Percentiles rank a stretch among this genome's conserved stretches.
Conservation (phyloP, 805 yeast genomes). For the Danielozyma ontarioensis region DNA sequence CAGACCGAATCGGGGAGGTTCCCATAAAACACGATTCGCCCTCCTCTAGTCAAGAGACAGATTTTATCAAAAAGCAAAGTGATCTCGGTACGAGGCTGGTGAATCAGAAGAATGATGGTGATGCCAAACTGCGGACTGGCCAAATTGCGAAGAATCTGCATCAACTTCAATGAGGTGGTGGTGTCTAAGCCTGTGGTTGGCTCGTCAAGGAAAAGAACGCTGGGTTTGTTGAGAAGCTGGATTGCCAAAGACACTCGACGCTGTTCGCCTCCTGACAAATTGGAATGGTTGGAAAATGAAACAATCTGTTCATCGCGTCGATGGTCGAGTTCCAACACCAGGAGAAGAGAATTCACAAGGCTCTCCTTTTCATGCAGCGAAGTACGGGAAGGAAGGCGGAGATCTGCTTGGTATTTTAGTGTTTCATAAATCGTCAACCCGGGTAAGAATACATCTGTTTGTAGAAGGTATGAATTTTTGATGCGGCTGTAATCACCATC, state of each 20-base stretch:
- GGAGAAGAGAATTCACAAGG: constrained; percentile 56
- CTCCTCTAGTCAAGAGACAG: constrained; percentile 59
- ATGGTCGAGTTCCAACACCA: constrained; percentile 61
- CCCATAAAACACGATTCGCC: constrained; percentile 44
- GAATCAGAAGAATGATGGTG: constrained; percentile 71
- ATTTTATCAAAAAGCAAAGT: constrained; percentile 62
- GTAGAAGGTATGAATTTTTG: constrained; percentile 61
- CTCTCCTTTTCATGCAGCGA: constrained; percentile 36
- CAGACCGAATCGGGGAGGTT: constrained; percentile 37
- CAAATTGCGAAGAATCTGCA: constrained; percentile 52
- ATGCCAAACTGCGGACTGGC: constrained; percentile 50
- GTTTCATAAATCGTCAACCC: constrained; percentile 72
- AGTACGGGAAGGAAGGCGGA: constrained; percentile 51
- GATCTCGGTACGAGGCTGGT: constrained; percentile 81
- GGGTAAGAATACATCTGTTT: constrained; percentile 69
- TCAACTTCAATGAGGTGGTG: constrained; percentile 61
- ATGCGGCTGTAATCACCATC: constrained; percentile 6
- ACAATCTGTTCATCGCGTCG: constrained; percentile 58
- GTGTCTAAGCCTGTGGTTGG: constrained; percentile 89
- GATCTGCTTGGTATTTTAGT: constrained; percentile 62
- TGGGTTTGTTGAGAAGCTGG: constrained; percentile 72
- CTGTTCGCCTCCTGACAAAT: constrained; percentile 82
- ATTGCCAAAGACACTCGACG: constrained; percentile 73
- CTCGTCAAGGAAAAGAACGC: constrained; percentile 74
- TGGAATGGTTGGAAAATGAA: constrained; percentile 43